Base-by-base conservation (phyloP, 2,329 filamentous ascomycete species). In the Chrysoporthe deuterocubensis region DNA sequence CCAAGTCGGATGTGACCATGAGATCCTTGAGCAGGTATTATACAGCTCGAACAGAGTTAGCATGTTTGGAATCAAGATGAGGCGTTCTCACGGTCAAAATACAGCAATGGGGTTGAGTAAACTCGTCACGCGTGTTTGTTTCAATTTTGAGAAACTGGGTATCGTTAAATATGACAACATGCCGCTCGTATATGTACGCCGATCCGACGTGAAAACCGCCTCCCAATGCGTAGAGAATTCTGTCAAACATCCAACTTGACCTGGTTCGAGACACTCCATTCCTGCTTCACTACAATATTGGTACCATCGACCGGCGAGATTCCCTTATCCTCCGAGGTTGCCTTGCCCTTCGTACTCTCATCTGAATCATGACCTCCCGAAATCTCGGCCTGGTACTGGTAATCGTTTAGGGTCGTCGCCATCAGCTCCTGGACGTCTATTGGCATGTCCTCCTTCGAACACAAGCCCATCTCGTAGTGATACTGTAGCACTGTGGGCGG, bases 191-290 rank as follows among this genome's bases (percentile, higher is more conserved):
- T 40, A 40, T 40, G 14, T 56, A 40, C 54, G 54, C 54, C 54
- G 34, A 18, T 32, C 62, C 52, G 42, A 58, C 18, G 13, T 58
- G n/a, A 43, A 7, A 21, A 44, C 44, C 44, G 2, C 56, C n/a
- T 26, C 16, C 44, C 21, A 62, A 48, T 32, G n/a, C n/a, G 40
- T 42, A 37, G 13, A 48, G 14, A 32, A 54, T 21, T 13, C 37
- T 18, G 26, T 64, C 21, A 64, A 3, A 58, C 18, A 13, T 58
- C 59, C 34, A 50, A 44, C 21, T 63, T 67, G 59, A 63, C 54
- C 60, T 67, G 50, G 34, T 67, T 62, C 6, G 65, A 62, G 14
- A 67, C 65, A 50, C 60, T 67, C 65, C 65, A 67, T 43, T 67
- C 65, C 50, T 67, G 65, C 44, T 42, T 67, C 37, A 67, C 59